Percentiles rank a stretch among this genome's conserved stretches.
These are phyloP conservation scores for Forsythia suspensa DNA, from an alignment of 257 asterid genomes.

Conservation along the genomic window DNA sequence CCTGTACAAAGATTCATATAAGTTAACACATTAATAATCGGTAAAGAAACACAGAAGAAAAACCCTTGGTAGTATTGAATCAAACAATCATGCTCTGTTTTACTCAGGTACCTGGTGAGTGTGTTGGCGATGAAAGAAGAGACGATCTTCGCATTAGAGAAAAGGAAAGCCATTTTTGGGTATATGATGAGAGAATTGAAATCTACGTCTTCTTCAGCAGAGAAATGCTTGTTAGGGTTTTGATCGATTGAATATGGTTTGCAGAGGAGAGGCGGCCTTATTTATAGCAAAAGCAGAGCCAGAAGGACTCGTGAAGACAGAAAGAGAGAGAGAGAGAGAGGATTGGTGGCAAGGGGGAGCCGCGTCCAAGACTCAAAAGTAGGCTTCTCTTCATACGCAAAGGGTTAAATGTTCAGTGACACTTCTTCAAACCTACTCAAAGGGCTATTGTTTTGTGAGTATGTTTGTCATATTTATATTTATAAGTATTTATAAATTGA, in stretches of 20 bases:
- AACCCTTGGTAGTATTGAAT: neutral
- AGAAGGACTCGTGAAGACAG: neutral
- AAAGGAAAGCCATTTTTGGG: slow-evolving; percentile 33
- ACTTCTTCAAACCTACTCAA: neutral
- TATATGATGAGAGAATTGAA: slow-evolving; percentile 9
- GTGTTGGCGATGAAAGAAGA: slow-evolving; percentile 30
- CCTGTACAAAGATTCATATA: slow-evolving; percentile 10
- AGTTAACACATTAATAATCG: neutral
- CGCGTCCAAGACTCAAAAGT: neutral
- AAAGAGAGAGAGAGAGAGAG: neutral
- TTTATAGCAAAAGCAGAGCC: slow-evolving; percentile 6
- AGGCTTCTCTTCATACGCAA: neutral
- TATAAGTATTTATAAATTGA: too few species aligned
- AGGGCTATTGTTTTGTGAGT: too few species aligned
- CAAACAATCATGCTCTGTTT: neutral
- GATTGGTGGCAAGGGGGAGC: neutral
- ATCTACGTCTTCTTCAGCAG: slow-evolving; percentile 11
- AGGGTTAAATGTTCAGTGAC: too few species aligned
- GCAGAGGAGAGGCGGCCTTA: neutral
- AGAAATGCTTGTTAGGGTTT: too few species aligned
- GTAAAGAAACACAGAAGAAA: neutral
- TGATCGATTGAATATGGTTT: too few species aligned
- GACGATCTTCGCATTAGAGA: slow-evolving; percentile 29
- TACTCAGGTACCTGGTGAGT: slow-evolving; percentile 28
- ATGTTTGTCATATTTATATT: too few species aligned